These are phyloP conservation scores for Coemansia sp. DNA, from an alignment of 192 early-diverging fungal genomes.

Conservation along the genomic window DNA sequence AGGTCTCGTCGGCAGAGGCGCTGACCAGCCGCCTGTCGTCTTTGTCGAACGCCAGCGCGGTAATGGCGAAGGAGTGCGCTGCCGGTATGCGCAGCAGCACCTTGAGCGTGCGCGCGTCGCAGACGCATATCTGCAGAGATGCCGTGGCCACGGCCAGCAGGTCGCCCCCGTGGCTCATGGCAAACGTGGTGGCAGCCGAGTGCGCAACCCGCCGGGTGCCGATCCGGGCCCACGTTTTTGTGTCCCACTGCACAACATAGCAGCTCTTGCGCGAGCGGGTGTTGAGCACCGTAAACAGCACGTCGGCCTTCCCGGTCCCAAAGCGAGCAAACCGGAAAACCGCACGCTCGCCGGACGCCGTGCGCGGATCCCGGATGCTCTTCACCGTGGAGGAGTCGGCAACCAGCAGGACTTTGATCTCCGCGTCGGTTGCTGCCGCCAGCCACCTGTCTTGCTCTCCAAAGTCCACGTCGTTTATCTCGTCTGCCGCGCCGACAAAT, in stretches of 20 bases:
- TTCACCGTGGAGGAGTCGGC: conserved; percentile 26
- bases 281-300: conserved; percentile 53
- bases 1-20: conserved; percentile 79
- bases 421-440: conserved; percentile 31
- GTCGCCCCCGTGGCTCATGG: conserved; percentile 62
- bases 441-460: conserved; percentile 30
- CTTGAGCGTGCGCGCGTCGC: conserved; percentile 59
- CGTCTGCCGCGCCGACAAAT: conserved; percentile 33
- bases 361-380: conserved; percentile 42
- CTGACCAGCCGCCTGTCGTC: conserved; percentile 66
- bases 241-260: conserved; percentile 44
- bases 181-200: conserved; percentile 43
- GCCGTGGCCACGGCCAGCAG: conserved; percentile 71
- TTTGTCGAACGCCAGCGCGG: conserved; percentile 68
- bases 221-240: conserved; percentile 23
- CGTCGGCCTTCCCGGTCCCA: conserved; percentile 11
- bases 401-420: conserved; percentile 27
- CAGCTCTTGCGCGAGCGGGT: conserved; percentile 38
- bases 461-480: conserved; percentile 50
- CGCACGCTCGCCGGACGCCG: conserved; percentile 18
- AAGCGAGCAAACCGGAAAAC: conserved; percentile 45
- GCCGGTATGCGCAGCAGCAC: conserved; percentile 63
- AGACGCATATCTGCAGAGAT: conserved; percentile 68
- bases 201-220: conserved; percentile 23
- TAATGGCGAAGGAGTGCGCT: conserved; percentile 80